A percentile compares a stretch with the other conserved stretches of the same genome.
These are phyloP conservation scores for Vitis vinifera DNA, from an alignment of 164 flowering plant species.

Conservation along the genomic window ASM3070453v1 NC_081806.1:5266001-5266500, in stretches of 20 bases:
- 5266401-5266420: neutral
- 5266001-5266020: neutral
- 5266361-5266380: neutral
- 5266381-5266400: neutral
- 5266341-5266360: neutral
- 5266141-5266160: slow-evolving; percentile 12
- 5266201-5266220: neutral
- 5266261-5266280: slow-evolving; percentile 25
- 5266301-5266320: slow-evolving; percentile 67
- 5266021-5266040: slow-evolving; percentile 5
- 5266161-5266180: neutral
- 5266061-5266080: slow-evolving; percentile 93
- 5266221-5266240: slow-evolving; percentile 1
- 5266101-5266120: slow-evolving; percentile 12
- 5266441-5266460: neutral
- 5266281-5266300: slow-evolving; percentile 59
- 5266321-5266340: slow-evolving; percentile 7
- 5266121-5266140: slow-evolving; percentile 24
- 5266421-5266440: neutral
- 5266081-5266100: slow-evolving; percentile 54
- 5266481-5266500: too few relatives aligned
- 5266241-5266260: slow-evolving; percentile 31
- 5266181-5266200: neutral
- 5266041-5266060: slow-evolving; percentile 80
- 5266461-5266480: neutral